Conservation (phyloP, 164 flowering plant genomes). For the Tetrastigma voinierianum region DNA sequence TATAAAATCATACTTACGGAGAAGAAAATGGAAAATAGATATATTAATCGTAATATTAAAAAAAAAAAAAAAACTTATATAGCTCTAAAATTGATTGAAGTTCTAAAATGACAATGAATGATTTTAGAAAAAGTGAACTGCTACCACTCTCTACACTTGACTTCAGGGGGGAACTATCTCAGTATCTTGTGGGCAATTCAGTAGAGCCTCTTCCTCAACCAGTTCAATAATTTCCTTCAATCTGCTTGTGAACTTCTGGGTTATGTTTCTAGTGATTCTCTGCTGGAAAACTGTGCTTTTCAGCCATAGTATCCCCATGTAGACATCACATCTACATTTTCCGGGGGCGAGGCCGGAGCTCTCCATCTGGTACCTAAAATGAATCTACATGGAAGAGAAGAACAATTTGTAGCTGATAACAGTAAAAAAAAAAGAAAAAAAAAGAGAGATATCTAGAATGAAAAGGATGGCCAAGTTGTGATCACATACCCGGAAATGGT, state of each 20-base stretch:
- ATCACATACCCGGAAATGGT: conserved; percentile 55
- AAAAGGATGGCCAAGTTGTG: not conserved
- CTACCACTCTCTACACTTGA: no score
- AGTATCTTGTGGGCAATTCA: conserved; percentile 17
- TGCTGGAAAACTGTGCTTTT: conserved; percentile 62
- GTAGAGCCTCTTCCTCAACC: conserved; percentile 43
- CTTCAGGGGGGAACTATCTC: conserved; percentile 6
- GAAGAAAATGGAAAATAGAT: no score
- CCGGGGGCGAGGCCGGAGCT: conserved; percentile 16
- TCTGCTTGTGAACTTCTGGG: conserved; percentile 39
- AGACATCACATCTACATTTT: conserved; percentile 53
- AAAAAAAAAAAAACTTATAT: no score
- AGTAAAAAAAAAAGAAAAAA: no score
- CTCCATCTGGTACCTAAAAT: conserved; percentile 50
- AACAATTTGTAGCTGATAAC: not conserved
- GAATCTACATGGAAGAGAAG: conserved; percentile 41
- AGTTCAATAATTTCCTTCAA: conserved; percentile 48
- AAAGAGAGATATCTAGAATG: not conserved
- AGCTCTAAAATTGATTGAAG: no score
- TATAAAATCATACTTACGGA: no score
- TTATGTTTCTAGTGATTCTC: conserved; percentile 51
- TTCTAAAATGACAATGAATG: no score
- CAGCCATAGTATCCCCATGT: conserved; percentile 60
- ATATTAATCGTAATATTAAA: no score
- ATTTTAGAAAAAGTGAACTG: no score